Evolutionary conservation across 176 grass and related monocot genomes (phyloP), one percentile per base, ranked within the genome.

Genomic region (Bromus sterilis): DNA sequence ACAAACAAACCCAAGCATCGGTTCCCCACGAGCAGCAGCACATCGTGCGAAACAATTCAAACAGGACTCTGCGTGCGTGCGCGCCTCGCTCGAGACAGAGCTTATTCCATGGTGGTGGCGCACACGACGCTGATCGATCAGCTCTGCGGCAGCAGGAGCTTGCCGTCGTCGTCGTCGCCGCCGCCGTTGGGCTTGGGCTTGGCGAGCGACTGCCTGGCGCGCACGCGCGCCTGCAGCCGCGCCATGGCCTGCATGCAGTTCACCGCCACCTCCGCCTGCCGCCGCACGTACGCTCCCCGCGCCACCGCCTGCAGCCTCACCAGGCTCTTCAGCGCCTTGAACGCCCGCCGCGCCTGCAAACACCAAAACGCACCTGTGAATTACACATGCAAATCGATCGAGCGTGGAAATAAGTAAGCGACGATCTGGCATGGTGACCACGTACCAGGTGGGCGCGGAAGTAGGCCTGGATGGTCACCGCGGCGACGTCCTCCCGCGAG

Each of bases 261-360:
- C 14, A 95, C 65, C n/a, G 96, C 96, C 67, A 74, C 82, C 82
- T 87, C 88, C 34, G 90, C 90, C 82, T 93, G 96, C 80, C 86
- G 84, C 55, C 96, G 89, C 90, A 98, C 96, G 76, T 91, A 89
- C 58, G 80, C 82, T 20, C 93, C 96, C 4, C 93, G 88, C 68
- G 91, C 93, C 93, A 98, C 91, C 35, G 96, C 96, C 86, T 98
- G 96, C 35, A 98, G 72, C 89, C 90, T 88, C 87, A 98, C 93
- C 85, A 98, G 33, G 78, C 93, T 98, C 93, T 34, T 91, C 73
- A 95, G 56, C 34, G 96, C 96, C 86, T 64, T 87, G 66, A 76
- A 98, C 29, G 96, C 96, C 20, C 96, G 89, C 77, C 96, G 83
- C 20, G 95, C 95, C 95, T 98, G 83, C 40, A 60, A n/a, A 60